Evolutionary conservation across 2,329 filamentous ascomycete genomes (phyloP), one percentile per base, ranked within the genome.

Genomic region (Claviceps monticola): DNA sequence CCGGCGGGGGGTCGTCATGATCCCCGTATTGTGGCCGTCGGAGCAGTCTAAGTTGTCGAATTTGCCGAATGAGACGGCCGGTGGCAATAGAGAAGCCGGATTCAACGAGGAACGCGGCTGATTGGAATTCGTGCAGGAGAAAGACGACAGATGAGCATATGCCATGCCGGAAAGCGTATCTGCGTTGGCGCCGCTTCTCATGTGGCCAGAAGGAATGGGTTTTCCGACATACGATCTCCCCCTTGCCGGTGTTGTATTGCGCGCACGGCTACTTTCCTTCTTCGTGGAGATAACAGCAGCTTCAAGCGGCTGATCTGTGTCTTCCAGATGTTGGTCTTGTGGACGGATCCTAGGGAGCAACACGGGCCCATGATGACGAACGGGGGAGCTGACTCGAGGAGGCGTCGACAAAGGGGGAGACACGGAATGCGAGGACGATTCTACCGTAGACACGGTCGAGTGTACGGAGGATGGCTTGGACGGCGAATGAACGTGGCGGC

Each of bases 281-380:
- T 45, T 53, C 19, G 36, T 19, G 3, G 51, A n/a, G n/a, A 43
- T n/a, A 16, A 51, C 26, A 37, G 52, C 38, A 29, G 53, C 26
- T 38, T 54, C 38, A 51, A 53, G 50, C 43, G 61, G 57, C 56
- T 60, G 59, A 53, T 47, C 45, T 38, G 57, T 57, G 57, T 83
- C 29, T 34, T 34, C 80, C 55, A 88, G 78, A 55, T 83, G 76
- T 68, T 91, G 85, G 69, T 95, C 88, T 69, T 93, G 88, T 42
- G 80, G 80, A 55, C 88, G 80, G 70, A 94, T 90, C 75, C 89
- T 93, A 62, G 88, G 88, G 36, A 95, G 75, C 54, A 95, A 73
- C 48, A 88, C 73, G 49, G 88, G 87, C 50, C 88, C 87, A 69
- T 89, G 84, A 55, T 88, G 84, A 55, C 83, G 78, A 59, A 90